Percentiles rank a stretch among this genome's conserved stretches.
phyloP scores from a whole-genome alignment of 2,329 filamentous ascomycete species.

The Periconia sp. region DNA sequence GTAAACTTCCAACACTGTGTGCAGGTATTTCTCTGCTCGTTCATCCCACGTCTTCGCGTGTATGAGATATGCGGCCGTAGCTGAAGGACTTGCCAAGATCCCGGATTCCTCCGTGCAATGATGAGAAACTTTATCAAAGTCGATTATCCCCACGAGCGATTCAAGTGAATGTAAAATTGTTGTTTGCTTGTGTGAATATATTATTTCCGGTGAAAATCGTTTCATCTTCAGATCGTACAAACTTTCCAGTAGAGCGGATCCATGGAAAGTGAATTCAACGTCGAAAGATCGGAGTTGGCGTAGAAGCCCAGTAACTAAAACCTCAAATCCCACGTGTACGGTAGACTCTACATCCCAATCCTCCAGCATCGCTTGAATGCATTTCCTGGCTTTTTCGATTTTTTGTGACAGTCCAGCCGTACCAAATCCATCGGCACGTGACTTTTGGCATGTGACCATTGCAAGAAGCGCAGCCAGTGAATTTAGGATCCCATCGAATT shows the following conservation, averaged over 20 bases:
- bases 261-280: constrained; percentile 30
- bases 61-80: constrained; percentile 44
- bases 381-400: constrained; percentile 17
- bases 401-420: neutral
- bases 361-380: constrained; percentile 21
- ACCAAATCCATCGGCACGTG: constrained; percentile 9
- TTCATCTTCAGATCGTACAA: constrained; percentile 8
- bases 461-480: constrained; percentile 37
- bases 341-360: constrained; percentile 31
- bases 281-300: constrained; percentile 27
- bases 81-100: constrained; percentile 44
- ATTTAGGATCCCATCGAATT: constrained; percentile 40
- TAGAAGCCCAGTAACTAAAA: constrained; percentile 37
- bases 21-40: constrained; percentile 34
- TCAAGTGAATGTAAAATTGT: constrained; percentile 44
- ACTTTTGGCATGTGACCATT: constrained; percentile 15
- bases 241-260: neutral
- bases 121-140: constrained; percentile 39
- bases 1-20: constrained; percentile 14
- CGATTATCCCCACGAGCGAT: constrained; percentile 38
- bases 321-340: constrained; percentile 40
- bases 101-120: constrained; percentile 8
- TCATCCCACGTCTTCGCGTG: constrained; percentile 30
- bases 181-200: constrained; percentile 16
- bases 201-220: constrained; percentile 2